phyloP scores from a whole-genome alignment of 768 basidiomycete genomes.

The Mycena latifolia region DNA sequence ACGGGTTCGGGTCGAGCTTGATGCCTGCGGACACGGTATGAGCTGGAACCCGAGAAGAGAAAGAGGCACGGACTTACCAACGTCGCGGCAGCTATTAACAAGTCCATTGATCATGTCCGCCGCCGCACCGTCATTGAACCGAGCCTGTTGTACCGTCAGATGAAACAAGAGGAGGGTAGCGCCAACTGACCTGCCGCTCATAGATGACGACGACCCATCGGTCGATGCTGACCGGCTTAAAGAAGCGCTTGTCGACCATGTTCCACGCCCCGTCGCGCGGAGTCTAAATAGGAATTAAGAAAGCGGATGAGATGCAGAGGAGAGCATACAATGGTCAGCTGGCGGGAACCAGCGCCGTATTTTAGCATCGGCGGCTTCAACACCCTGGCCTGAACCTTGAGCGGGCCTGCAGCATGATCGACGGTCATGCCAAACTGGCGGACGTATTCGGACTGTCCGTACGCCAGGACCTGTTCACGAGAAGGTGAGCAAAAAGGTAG shows the following conservation, averaged over 20 bases:
- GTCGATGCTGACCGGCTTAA: constrained; percentile 62
- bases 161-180: background rate
- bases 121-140: constrained; percentile 64
- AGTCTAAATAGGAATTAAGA: constrained; percentile 48
- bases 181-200: constrained; percentile 57
- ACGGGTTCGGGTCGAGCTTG: constrained; percentile 56
- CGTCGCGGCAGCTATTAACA: constrained; percentile 59
- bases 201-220: constrained; percentile 78
- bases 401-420: constrained; percentile 56
- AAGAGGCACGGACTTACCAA: constrained; percentile 65
- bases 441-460: constrained; percentile 82
- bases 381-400: constrained; percentile 72
- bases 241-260: constrained; percentile 84
- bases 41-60: background rate
- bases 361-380: constrained; percentile 73
- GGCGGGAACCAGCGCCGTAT: constrained; percentile 71
- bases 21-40: constrained; percentile 64
- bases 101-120: constrained; percentile 70
- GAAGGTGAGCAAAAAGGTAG: constrained; percentile 9
- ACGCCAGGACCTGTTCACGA: constrained; percentile 65
- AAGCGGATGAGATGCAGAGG: constrained; percentile 9
- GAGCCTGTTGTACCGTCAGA: constrained; percentile 35
- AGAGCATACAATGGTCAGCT: constrained; percentile 66
- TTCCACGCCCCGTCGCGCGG: constrained; percentile 79
- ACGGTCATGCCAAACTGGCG: constrained; percentile 80